phyloP scores from a whole-genome alignment of 225 moss, liverwort and hornwort genomes.

The Pseudoscleropodium purum region DNA sequence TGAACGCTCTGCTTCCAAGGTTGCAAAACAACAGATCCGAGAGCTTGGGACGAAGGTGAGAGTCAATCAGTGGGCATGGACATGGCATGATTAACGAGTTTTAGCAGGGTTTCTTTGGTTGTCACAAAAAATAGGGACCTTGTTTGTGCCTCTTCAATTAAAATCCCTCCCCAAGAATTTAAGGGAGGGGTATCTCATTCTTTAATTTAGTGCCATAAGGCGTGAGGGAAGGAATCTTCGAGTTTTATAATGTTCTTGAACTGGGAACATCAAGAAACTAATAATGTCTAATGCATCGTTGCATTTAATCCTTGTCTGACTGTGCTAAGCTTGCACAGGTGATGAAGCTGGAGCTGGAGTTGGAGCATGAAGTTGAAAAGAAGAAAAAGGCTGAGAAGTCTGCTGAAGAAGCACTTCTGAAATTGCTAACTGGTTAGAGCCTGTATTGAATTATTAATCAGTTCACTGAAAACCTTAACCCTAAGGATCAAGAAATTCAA shows the following conservation, averaged over 20 bases:
- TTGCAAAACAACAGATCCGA: slow-evolving; percentile 30
- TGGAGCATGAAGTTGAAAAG: slow-evolving; percentile 16
- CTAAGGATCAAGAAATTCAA: no score
- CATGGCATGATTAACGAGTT: neutral
- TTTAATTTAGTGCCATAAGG: neutral
- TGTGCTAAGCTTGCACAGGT: neutral
- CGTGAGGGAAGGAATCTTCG: neutral
- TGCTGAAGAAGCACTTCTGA: slow-evolving; percentile 14
- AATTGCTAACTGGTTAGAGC: slow-evolving; percentile 6
- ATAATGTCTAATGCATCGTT: neutral
- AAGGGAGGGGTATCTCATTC: neutral
- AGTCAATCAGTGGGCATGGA: neutral
- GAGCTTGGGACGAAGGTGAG: slow-evolving; percentile 35
- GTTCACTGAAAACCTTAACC: neutral
- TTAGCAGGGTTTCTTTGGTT: neutral
- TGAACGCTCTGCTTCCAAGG: slow-evolving; percentile 43
- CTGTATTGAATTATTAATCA: neutral
- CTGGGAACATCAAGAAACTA: neutral
- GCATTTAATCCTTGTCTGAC: neutral
- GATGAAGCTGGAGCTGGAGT: slow-evolving; percentile 8
- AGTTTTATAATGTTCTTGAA: neutral
- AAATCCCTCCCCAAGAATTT: neutral
- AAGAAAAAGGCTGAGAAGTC: slow-evolving; percentile 8
- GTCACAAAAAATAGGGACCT: neutral
- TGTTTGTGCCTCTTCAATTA: neutral